These are phyloP conservation scores for Glycine soja DNA, from an alignment of 306 rosid species.

Conservation along the genomic window DNA sequence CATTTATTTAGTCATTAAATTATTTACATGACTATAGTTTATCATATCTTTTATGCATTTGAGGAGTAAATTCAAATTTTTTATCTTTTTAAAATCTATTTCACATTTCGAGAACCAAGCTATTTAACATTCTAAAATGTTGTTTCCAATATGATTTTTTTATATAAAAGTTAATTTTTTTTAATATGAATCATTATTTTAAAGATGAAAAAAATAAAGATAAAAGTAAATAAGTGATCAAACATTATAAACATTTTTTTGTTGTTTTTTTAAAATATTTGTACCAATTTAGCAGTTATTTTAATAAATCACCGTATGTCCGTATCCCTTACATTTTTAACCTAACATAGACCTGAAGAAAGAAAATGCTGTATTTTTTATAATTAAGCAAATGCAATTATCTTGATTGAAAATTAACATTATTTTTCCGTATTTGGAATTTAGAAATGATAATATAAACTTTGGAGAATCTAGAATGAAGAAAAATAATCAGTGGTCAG, in stretches of 20 bases:
- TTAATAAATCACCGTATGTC: too few species aligned
- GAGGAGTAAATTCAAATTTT: too few species aligned
- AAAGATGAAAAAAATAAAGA: neutral
- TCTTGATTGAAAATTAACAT: neutral
- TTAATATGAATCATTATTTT: neutral
- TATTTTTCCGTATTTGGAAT: neutral
- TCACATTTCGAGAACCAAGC: too few species aligned
- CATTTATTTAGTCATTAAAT: too few species aligned
- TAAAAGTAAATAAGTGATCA: too few species aligned
- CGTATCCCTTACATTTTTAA: neutral
- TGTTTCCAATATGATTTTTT: neutral
- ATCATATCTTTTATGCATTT: too few species aligned
- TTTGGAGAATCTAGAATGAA: neutral
- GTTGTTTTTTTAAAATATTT: too few species aligned
- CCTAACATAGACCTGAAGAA: neutral
- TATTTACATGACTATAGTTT: too few species aligned
- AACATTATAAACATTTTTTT: too few species aligned
- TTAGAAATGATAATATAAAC: neutral
- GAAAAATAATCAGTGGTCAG: constrained; percentile 24
- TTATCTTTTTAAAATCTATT: too few species aligned
- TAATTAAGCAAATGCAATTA: neutral
- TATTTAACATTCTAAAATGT: too few species aligned
- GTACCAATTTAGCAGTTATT: neutral
- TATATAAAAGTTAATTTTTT: neutral
- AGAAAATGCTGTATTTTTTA: neutral